Percentiles rank a stretch among this genome's conserved stretches.
These are phyloP conservation scores for Pichia sp. DNA, from an alignment of 1,139 yeast genomes.

Conservation along the genomic window DNA sequence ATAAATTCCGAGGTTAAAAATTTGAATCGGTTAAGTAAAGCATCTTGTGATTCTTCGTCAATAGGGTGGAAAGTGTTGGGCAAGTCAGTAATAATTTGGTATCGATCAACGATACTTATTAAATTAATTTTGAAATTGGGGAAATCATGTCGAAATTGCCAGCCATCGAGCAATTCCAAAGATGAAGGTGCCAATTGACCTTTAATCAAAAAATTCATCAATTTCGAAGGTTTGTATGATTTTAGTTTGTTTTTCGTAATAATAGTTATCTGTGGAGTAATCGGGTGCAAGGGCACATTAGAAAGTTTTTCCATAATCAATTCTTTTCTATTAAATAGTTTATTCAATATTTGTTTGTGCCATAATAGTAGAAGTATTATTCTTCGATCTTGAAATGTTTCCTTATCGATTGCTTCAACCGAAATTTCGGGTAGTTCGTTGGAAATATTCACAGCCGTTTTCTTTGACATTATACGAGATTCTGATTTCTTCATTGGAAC, in stretches of 20 bases:
- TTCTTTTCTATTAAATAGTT: constrained; percentile 16
- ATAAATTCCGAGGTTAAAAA: constrained; percentile 15
- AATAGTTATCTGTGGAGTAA: constrained; percentile 17
- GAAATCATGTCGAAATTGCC: constrained; percentile 25
- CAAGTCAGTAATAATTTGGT: constrained; percentile 18
- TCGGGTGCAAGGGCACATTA: not conserved
- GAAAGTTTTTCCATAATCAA: not conserved
- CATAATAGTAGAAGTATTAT: constrained; percentile 21
- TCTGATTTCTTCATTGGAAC: no score
- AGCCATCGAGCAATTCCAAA: constrained; percentile 24
- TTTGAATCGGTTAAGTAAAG: constrained; percentile 14
- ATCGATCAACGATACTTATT: constrained; percentile 18
- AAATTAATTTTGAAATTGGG: constrained; percentile 20
- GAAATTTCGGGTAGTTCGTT: not conserved
- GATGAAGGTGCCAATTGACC: constrained; percentile 18
- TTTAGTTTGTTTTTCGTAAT: constrained; percentile 21
- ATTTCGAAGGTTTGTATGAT: constrained; percentile 4
- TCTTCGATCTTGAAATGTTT: constrained; percentile 22
- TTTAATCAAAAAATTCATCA: constrained; percentile 10
- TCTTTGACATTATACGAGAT: not conserved
- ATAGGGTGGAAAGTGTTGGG: constrained; percentile 16
- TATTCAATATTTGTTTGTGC: constrained; percentile 21
- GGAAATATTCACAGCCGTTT: constrained; percentile 4
- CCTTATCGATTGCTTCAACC: constrained; percentile 9
- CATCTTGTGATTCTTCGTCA: constrained; percentile 11